Evolutionary conservation across 768 basidiomycete species (phyloP).

Genomic region (Suillus subaureus): DNA sequence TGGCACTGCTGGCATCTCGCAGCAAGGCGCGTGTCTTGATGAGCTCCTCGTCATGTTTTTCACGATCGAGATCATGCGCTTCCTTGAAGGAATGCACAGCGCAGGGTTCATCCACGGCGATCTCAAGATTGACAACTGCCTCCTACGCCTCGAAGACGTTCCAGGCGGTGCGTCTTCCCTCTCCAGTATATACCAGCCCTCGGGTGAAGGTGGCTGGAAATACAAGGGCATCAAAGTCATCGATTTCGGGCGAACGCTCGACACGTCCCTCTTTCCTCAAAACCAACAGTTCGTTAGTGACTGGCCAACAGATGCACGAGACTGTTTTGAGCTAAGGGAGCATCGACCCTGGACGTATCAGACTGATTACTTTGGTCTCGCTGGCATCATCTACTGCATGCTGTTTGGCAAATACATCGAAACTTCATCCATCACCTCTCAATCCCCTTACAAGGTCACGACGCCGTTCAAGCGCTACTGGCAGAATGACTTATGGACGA

Average conservation of each 20-base stretch:
- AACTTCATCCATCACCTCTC: slow-evolving; percentile 52
- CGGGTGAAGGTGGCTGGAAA: slow-evolving; percentile 83
- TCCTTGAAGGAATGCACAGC: slow-evolving; percentile 80
- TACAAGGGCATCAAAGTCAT: slow-evolving; percentile 90
- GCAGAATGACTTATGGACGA: slow-evolving; percentile 86
- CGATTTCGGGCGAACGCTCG: slow-evolving; percentile 96
- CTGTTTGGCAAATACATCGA: slow-evolving; percentile 97
- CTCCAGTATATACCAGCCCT: slow-evolving; percentile 74
- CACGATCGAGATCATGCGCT: slow-evolving; percentile 82
- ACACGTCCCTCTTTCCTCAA: slow-evolving; percentile 76
- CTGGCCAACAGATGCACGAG: slow-evolving; percentile 87
- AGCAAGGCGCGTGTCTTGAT: slow-evolving; percentile 82
- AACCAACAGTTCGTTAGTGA: slow-evolving; percentile 84
- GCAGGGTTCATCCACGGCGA: slow-evolving; percentile 95
- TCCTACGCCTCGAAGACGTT: slow-evolving; percentile 87
- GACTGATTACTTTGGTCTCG: slow-evolving; percentile 96
- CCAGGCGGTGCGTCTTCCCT: slow-evolving; percentile 71
- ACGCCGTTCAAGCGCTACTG: slow-evolving; percentile 93
- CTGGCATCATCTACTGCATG: slow-evolving; percentile 93
- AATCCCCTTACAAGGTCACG: slow-evolving; percentile 58
- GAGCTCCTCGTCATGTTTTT: slow-evolving; percentile 96
- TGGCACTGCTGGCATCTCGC: slow-evolving; percentile 69
- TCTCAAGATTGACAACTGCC: slow-evolving; percentile 98
- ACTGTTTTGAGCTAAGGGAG: slow-evolving; percentile 91
- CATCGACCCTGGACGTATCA: slow-evolving; percentile 90